Evolutionary conservation across 2,329 filamentous ascomycete genomes (phyloP).

Genomic region (Neofusicoccum kwambonambiense): DNA sequence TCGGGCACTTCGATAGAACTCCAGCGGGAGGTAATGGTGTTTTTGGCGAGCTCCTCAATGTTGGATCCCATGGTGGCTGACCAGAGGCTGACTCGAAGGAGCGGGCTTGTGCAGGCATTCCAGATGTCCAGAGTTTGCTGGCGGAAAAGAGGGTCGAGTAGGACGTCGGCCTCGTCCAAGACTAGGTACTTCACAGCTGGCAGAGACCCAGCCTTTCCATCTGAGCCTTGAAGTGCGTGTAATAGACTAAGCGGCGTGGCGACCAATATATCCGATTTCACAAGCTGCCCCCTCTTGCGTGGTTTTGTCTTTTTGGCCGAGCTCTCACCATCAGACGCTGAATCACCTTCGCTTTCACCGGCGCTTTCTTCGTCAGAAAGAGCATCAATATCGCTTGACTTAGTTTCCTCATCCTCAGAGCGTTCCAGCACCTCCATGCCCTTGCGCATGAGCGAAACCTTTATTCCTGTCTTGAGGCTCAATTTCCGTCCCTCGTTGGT

Average conservation of each 20-base stretch:
- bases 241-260: slow-evolving; percentile 77
- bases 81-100: slow-evolving; percentile 80
- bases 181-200: slow-evolving; percentile 72
- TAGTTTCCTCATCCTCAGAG: slow-evolving; percentile 42
- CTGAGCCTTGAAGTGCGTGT: slow-evolving; percentile 62
- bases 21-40: slow-evolving; percentile 56
- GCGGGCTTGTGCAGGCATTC: slow-evolving; percentile 69
- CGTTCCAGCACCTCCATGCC: slow-evolving; percentile 63
- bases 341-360: slow-evolving; percentile 39
- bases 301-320: slow-evolving; percentile 36
- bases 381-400: slow-evolving; percentile 29
- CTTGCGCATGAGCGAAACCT: slow-evolving; percentile 79
- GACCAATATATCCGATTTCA: slow-evolving; percentile 76
- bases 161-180: slow-evolving; percentile 91
- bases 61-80: slow-evolving; percentile 96
- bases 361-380: slow-evolving; percentile 34
- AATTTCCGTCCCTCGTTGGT: slow-evolving; percentile 78
- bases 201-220: slow-evolving; percentile 50
- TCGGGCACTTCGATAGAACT: slow-evolving; percentile 34
- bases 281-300: slow-evolving; percentile 48
- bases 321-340: slow-evolving; percentile 31
- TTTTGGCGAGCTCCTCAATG: slow-evolving; percentile 74
- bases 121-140: slow-evolving; percentile 85
- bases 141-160: slow-evolving; percentile 86
- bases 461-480: slow-evolving; percentile 71